Percentiles rank a stretch among this genome's conserved stretches.
Conservation (phyloP, 805 yeast genomes). For the Tetrapisispora namnaoensis region DNA sequence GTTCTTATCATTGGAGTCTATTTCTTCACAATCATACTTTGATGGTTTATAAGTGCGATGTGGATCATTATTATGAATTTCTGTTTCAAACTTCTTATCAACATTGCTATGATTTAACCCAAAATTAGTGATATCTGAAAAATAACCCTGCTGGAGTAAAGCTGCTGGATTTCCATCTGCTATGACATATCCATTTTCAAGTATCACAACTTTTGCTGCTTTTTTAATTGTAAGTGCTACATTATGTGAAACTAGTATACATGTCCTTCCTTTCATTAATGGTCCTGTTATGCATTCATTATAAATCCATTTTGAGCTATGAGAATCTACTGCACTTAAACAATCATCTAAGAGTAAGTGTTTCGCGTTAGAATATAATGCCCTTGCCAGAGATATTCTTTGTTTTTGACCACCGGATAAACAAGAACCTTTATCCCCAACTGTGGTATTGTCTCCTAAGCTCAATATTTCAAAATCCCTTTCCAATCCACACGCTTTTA, state of each 20-base stretch:
- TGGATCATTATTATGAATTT: too few species aligned
- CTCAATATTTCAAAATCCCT: constrained; percentile 82
- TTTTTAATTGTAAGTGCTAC: constrained; percentile 76
- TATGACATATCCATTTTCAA: constrained; percentile 76
- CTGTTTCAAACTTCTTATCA: neutral
- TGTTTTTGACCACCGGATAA: constrained; percentile 97
- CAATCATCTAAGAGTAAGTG: constrained; percentile 87
- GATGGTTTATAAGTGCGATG: too few species aligned
- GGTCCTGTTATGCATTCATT: constrained; percentile 86
- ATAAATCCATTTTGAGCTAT: constrained; percentile 88
- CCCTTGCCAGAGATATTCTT: constrained; percentile 91
- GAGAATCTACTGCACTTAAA: constrained; percentile 93
- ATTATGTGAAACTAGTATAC: constrained; percentile 87
- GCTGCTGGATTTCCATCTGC: constrained; percentile 69
- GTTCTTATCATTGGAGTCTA: neutral
- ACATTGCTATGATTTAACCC: neutral
- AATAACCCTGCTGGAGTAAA: constrained; percentile 52
- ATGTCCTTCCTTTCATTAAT: constrained; percentile 75
- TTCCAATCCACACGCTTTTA: constrained; percentile 78
- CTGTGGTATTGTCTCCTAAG: constrained; percentile 86
- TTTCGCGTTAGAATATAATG: constrained; percentile 76
- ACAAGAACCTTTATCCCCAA: constrained; percentile 96
- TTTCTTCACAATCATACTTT: neutral
- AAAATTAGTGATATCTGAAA: constrained; percentile 20
- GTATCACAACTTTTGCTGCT: constrained; percentile 68